A percentile compares a stretch with the other conserved stretches of the same genome.
Evolutionary conservation across 441 rosid species (phyloP).

Genomic region (Theobroma grandiflorum): DNA sequence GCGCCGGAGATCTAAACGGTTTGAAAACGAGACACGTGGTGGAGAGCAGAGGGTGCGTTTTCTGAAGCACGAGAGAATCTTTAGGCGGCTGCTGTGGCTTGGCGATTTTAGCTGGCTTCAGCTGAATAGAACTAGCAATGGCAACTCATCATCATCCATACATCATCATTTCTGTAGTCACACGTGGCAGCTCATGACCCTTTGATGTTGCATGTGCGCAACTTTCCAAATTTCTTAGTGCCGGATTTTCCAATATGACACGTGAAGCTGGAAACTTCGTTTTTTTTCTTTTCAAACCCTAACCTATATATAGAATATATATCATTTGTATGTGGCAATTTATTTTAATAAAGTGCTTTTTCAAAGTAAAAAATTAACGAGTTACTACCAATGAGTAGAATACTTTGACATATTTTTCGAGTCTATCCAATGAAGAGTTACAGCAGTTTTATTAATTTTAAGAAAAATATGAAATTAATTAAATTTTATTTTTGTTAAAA

Average conservation of each 20-base stretch:
- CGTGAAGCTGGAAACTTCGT: not conserved
- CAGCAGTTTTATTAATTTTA: too few relatives aligned
- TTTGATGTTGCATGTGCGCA: not conserved
- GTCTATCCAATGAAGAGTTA: too few relatives aligned
- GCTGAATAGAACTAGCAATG: slow-evolving; percentile 20
- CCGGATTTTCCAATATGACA: slow-evolving; percentile 12
- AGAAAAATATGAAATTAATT: too few relatives aligned
- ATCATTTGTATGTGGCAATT: too few relatives aligned
- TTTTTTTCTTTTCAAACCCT: not conserved
- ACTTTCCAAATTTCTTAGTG: not conserved
- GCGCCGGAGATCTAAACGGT: not conserved
- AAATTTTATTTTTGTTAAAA: too few relatives aligned
- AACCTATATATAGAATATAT: not conserved
- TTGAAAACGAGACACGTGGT: slow-evolving; percentile 22
- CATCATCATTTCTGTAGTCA: not conserved
- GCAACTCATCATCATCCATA: not conserved
- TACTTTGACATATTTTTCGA: too few relatives aligned
- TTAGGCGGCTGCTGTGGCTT: slow-evolving; percentile 37
- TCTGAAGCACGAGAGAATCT: slow-evolving; percentile 18
- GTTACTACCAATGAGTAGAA: too few relatives aligned
- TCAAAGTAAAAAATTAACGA: too few relatives aligned
- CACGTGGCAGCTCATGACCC: slow-evolving; percentile 27
- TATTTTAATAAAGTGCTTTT: too few relatives aligned
- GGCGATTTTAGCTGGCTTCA: slow-evolving; percentile 17
- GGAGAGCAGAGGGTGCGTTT: not conserved